Evolutionary conservation across 177 flowering plant genomes (phyloP).

Genomic region (Tripterygium wilfordii): DNA sequence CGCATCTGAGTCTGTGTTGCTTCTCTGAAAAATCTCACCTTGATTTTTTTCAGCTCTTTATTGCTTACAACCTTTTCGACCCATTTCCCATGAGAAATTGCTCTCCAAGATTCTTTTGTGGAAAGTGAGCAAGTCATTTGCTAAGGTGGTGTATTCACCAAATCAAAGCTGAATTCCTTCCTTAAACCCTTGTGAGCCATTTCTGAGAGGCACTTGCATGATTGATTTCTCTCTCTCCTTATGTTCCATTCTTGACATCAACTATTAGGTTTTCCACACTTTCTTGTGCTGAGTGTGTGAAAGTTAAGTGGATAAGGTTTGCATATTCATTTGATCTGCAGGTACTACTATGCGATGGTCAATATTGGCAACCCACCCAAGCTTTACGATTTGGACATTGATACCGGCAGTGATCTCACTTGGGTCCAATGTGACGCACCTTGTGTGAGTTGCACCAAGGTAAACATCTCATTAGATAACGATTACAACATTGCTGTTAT

Average conservation of each 20-base stretch:
- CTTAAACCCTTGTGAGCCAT: too few relatives aligned
- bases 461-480: conserved; percentile 10
- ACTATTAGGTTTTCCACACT: too few relatives aligned
- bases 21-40: too few relatives aligned
- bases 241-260: too few relatives aligned
- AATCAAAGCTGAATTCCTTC: too few relatives aligned
- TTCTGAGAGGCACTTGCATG: too few relatives aligned
- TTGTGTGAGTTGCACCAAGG: conserved; percentile 58
- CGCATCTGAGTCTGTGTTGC: too few relatives aligned
- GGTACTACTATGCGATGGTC: conserved; percentile 55
- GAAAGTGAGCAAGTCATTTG: too few relatives aligned
- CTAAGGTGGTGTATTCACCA: too few relatives aligned
- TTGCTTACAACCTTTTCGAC: background rate
- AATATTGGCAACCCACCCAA: conserved; percentile 62
- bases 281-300: background rate
- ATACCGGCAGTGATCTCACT: conserved; percentile 92
- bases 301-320: background rate
- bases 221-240: too few relatives aligned
- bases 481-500: background rate
- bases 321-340: conserved; percentile 21
- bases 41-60: too few relatives aligned
- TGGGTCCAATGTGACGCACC: conserved; percentile 98
- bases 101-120: background rate
- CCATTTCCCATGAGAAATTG: background rate
- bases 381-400: conserved; percentile 69